Evolutionary conservation across 1,284 basidiomycete species (phyloP).

Genomic region (Puccinia triticina): DNA sequence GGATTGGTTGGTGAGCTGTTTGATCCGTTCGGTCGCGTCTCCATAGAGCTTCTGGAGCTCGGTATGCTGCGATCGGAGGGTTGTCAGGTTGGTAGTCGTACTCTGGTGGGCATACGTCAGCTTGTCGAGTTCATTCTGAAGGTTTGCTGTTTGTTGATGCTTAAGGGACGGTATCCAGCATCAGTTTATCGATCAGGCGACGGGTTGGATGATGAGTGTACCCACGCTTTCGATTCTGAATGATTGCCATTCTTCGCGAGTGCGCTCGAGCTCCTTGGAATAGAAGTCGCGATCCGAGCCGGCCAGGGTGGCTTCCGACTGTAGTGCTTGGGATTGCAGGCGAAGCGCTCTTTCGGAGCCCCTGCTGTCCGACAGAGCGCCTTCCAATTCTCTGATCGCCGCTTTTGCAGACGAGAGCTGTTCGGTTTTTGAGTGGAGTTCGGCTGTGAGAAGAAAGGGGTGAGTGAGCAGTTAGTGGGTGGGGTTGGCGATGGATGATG

Average conservation of each 20-base stretch:
- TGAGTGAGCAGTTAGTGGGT: background rate
- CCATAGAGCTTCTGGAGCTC: slow-evolving; percentile 29
- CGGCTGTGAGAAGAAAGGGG: slow-evolving; percentile 6
- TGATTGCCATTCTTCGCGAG: slow-evolving; percentile 31
- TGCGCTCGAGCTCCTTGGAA: slow-evolving; percentile 33
- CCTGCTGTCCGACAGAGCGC: slow-evolving; percentile 5
- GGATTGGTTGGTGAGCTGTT: slow-evolving; percentile 71
- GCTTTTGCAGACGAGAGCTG: slow-evolving; percentile 11
- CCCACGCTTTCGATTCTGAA: slow-evolving; percentile 44
- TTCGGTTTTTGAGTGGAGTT: slow-evolving; percentile 26
- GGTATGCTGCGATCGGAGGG: slow-evolving; percentile 36
- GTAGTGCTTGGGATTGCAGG: slow-evolving; percentile 34
- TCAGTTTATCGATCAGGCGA: background rate
- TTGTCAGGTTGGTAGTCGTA: slow-evolving; percentile 15
- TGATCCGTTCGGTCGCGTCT: slow-evolving; percentile 60
- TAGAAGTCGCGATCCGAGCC: slow-evolving; percentile 48
- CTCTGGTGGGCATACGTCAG: slow-evolving; percentile 26
- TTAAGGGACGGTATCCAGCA: background rate
- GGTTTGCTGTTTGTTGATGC: slow-evolving; percentile 44
- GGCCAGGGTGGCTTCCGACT: slow-evolving; percentile 20
- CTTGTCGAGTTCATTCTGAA: slow-evolving; percentile 47
- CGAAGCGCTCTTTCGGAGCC: slow-evolving; percentile 36
- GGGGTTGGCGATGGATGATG: background rate
- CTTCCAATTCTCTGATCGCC: slow-evolving; percentile 27
- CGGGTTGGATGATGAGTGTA: background rate